Evolutionary conservation across 2,329 filamentous ascomycete species (phyloP), one percentile per base, ranked within the genome.

Genomic region (Alternaria sp.): DNA sequence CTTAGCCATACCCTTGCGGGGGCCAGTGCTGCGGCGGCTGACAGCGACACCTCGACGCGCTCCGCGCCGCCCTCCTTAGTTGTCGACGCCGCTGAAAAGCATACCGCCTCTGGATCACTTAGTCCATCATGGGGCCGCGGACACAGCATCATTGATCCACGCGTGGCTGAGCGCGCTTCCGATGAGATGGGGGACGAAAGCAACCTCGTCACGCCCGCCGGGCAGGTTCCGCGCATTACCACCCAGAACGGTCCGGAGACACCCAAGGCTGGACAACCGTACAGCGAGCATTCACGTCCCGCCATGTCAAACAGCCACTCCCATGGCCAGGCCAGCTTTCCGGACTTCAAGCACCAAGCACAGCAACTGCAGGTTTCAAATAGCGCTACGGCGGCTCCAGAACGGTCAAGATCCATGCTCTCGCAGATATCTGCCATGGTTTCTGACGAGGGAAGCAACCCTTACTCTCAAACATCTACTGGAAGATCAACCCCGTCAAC

Each of bases 391-490:
- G 59, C 68, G n/a, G 66, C 64, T 10, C 73, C 76, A 43, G 71
- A 71, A 63, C 69, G 75, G 54, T 75, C 76, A 33, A 74, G 75
- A 49, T 79, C 78, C n/a, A 67, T 79, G 10, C 68, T 79, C 14
- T 80, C 78, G 7, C 73, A 72, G 33, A 78, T 80, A 56, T 80
- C 78, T 10, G 78, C 76, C 53, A 75, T 76, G 61, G 77, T 80
- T 1, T 75, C 78, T 9, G 73, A 71, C 2, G 75, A 72, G 44
- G 69, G 70, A n/a, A 63, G 30, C 54, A 67, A 66, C 37, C 68
- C 76, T 6, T 69, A 74, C 9, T 78, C 77, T 8, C 74, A 76
- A 23, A 61, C 70, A 28, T 75, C 75, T 23, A 75, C 71, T 18
- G 70, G 68, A 45, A 71, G 69, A 53, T 78, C 78, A 14, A 73